Conservation (phyloP, 352 stramenopile species). For the Phytophthora niederhauseri region DNA sequence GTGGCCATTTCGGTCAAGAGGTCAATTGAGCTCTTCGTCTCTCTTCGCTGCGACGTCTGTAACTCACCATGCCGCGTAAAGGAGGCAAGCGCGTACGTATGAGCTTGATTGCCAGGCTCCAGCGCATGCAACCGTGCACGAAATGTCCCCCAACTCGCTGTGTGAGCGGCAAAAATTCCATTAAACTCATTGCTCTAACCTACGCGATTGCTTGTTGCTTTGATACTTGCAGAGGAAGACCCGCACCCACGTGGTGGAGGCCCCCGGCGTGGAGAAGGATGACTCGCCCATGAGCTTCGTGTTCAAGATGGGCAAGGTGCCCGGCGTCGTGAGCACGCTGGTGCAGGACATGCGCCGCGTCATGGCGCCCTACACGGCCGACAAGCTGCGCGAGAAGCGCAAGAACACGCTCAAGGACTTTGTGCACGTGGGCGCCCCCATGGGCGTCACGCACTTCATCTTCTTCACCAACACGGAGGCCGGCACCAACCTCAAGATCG, state of each 20-base stretch:
- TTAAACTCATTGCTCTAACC: conserved; percentile 5
- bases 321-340: conserved; percentile 79
- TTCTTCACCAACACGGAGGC: conserved; percentile 95
- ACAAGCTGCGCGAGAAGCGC: conserved; percentile 92
- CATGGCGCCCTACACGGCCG: conserved; percentile 95
- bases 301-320: conserved; percentile 91
- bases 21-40: conserved; percentile 6
- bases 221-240: conserved; percentile 69
- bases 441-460: conserved; percentile 98
- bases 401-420: conserved; percentile 95
- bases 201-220: background rate
- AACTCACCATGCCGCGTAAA: conserved; percentile 76
- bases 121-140: conserved; percentile 3
- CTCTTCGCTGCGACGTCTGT: background rate
- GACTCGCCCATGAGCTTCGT: conserved; percentile 93
- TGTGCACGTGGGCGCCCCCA: conserved; percentile 84
- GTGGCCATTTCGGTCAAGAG: conserved; percentile 27
- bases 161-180: conserved; percentile 1
- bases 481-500: conserved; percentile 96
- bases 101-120: background rate
- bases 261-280: conserved; percentile 74
- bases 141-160: background rate
- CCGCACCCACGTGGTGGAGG: conserved; percentile 76
- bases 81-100: conserved; percentile 84
- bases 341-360: conserved; percentile 94